Evolutionary conservation across 1,139 yeast genomes (phyloP).

Genomic region (Lodderomyces orthopsilosis): DNA sequence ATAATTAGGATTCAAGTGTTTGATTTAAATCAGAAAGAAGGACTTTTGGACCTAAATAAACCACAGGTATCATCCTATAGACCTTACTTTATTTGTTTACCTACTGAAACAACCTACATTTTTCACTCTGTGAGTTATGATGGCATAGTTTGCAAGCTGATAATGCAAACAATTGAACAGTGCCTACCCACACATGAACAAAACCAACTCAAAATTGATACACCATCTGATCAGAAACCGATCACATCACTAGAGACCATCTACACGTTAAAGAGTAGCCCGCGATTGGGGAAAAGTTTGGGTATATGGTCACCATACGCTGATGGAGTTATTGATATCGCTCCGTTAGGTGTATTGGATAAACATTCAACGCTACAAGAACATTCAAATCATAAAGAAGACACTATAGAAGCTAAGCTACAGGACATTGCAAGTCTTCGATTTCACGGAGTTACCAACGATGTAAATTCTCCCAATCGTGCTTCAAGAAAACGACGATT

Average conservation of each 20-base stretch:
- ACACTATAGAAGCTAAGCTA: conserved; percentile 16
- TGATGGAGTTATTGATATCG: conserved; percentile 56
- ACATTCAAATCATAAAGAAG: background rate
- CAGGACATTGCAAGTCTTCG: conserved; percentile 46
- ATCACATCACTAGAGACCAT: conserved; percentile 53
- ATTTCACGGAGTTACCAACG: conserved; percentile 53
- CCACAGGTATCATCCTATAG: conserved; percentile 35
- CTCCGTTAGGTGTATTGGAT: conserved; percentile 51
- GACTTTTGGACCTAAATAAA: conserved; percentile 4
- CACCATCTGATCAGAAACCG: conserved; percentile 40
- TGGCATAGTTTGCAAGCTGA: conserved; percentile 48
- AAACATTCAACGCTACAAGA: conserved; percentile 3
- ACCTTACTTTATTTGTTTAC: conserved; percentile 66
- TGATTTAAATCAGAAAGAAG: conserved; percentile 35
- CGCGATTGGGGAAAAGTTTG: conserved; percentile 55
- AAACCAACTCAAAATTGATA: conserved; percentile 25
- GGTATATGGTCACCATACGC: conserved; percentile 77
- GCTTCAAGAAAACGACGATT: conserved; percentile 14
- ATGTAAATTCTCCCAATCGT: conserved; percentile 21
- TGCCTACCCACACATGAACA: conserved; percentile 43
- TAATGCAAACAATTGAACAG: conserved; percentile 57
- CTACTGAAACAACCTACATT: conserved; percentile 63
- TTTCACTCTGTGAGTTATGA: conserved; percentile 52
- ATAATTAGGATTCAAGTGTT: conserved; percentile 67
- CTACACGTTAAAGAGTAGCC: conserved; percentile 56